Evolutionary conservation across 805 yeast species (phyloP), one percentile per base, ranked within the genome.

Genomic region (Teunomyces atbi): DNA sequence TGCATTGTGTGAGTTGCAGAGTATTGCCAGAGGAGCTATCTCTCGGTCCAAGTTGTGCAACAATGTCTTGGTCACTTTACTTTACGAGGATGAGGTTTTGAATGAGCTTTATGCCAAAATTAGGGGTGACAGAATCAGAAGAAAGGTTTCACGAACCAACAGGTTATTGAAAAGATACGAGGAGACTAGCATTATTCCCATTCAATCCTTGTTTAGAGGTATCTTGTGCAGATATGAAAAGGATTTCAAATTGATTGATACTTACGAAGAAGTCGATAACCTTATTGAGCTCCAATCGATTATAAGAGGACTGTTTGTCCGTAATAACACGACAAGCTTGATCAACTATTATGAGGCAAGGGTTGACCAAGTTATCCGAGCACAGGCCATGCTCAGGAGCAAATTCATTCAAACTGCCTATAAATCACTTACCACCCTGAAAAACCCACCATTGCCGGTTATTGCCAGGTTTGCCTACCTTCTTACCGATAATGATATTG

Each of bases 401-500:
- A 73, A 76, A 53, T 77, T 81, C 45, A 84, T 85, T 48, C 84
- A 84, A 10, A 74, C 71, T 28, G 94, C 96, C 1, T 94, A 89
- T 65, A 78, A 77, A 48, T 79, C 87, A 2, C 69, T 94, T 46
- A 79, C 88, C 41, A 76, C 79, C 7, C 82, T 79, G 62, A 78
- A 76, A 32, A 84, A 86, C 56, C 97, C 98, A 0, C 86, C 95
- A 0, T 66, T 94, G 41, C 68, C 83, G 27, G 86, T 89, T 0
- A 83, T 94, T 19, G 78, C 82, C 55, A 83, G 81, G 47, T 94
- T 90, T 65, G 86, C 91, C 2, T 79, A 81, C 54, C 65, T 94
- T 35, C 66, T 94, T 38, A 84, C 86, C 47, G 89, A 83, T 51
- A 82, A 79, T 49, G 88, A 84, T 44, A 71, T 75, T 11, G 96